A percentile compares a stretch with the other conserved stretches of the same genome.
These are phyloP conservation scores for Termitomyces sp. DNA, from an alignment of 1,284 basidiomycete genomes.

Conservation along the genomic window DNA sequence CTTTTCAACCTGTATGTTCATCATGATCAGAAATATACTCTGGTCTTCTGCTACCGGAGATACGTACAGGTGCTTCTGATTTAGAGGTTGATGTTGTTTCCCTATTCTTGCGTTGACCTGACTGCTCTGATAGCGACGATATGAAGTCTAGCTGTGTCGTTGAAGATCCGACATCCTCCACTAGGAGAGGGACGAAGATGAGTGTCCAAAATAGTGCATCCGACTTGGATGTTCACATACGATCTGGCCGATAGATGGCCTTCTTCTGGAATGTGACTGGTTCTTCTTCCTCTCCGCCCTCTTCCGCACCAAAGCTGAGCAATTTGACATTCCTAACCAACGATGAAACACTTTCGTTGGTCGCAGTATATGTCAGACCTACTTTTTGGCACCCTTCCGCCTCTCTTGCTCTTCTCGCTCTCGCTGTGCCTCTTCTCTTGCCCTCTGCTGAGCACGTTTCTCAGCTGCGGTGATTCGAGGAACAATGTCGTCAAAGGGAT, in stretches of 20 bases:
- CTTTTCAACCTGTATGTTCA: slow-evolving; percentile 26
- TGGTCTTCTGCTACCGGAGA: background rate
- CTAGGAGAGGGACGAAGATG: slow-evolving; percentile 28
- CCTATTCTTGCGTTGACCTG: slow-evolving; percentile 1
- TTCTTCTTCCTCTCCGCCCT: slow-evolving; percentile 53
- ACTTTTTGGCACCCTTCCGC: slow-evolving; percentile 83
- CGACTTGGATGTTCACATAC: slow-evolving; percentile 42
- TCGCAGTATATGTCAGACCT: slow-evolving; percentile 17
- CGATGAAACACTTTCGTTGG: slow-evolving; percentile 3
- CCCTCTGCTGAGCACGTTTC: slow-evolving; percentile 75
- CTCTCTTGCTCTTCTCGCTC: slow-evolving; percentile 75
- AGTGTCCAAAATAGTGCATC: slow-evolving; percentile 6
- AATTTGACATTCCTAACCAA: slow-evolving; percentile 74
- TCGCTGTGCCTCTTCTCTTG: slow-evolving; percentile 67
- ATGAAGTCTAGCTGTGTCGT: slow-evolving; percentile 33
- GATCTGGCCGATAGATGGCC: slow-evolving; percentile 72
- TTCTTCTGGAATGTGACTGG: slow-evolving; percentile 66
- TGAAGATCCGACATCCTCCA: slow-evolving; percentile 38
- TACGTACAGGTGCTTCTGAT: slow-evolving; percentile 3
- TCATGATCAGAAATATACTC: background rate
- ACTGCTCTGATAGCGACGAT: slow-evolving; percentile 20
- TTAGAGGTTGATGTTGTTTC: background rate
- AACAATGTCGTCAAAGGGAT: slow-evolving; percentile 92
- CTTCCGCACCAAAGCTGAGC: slow-evolving; percentile 83
- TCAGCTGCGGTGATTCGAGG: slow-evolving; percentile 96